Evolutionary conservation across 495 filamentous ascomycete species (phyloP).

Genomic region (Trichoderma reesei): DNA sequence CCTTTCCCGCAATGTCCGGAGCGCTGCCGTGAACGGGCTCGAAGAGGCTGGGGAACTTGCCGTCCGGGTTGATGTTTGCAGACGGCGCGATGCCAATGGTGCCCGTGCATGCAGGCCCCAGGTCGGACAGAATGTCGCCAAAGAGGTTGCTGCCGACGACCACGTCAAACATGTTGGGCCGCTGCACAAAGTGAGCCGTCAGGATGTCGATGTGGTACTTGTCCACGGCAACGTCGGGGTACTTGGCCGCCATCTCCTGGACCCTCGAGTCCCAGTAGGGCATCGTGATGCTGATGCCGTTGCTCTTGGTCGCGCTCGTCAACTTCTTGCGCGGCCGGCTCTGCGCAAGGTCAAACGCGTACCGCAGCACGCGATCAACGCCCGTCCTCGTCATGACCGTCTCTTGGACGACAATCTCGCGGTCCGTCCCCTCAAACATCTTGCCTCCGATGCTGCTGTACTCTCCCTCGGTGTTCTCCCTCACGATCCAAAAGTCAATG

Average conservation of each 20-base stretch:
- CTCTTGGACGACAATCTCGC: conserved; percentile 56
- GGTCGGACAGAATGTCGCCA: conserved; percentile 75
- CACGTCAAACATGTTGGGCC: conserved; percentile 68
- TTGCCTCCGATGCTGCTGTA: conserved; percentile 48
- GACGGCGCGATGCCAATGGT: conserved; percentile 74
- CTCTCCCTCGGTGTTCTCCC: conserved; percentile 75
- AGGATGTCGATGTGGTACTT: conserved; percentile 77
- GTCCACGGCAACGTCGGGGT: conserved; percentile 59
- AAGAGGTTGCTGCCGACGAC: conserved; percentile 77
- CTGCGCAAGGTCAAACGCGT: conserved; percentile 67
- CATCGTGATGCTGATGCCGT: conserved; percentile 68
- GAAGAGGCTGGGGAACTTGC: conserved; percentile 64
- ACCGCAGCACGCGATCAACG: conserved; percentile 65
- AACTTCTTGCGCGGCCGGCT: conserved; percentile 63
- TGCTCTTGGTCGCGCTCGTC: conserved; percentile 74
- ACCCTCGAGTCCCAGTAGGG: conserved; percentile 70
- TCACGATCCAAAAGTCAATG: conserved; percentile 78
- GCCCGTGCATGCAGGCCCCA: conserved; percentile 78
- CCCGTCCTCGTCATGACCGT: conserved; percentile 63
- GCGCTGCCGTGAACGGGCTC: conserved; percentile 75
- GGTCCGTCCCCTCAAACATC: conserved; percentile 49
- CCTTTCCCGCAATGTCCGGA: conserved; percentile 63
- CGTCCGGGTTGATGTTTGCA: conserved; percentile 57
- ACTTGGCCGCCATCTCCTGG: conserved; percentile 60
- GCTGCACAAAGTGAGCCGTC: conserved; percentile 76